A percentile compares a stretch with the other conserved stretches of the same genome.
These are phyloP conservation scores for Akanthomyces uredinophilus DNA, from an alignment of 2,329 filamentous ascomycete genomes.

Conservation along the genomic window DNA sequence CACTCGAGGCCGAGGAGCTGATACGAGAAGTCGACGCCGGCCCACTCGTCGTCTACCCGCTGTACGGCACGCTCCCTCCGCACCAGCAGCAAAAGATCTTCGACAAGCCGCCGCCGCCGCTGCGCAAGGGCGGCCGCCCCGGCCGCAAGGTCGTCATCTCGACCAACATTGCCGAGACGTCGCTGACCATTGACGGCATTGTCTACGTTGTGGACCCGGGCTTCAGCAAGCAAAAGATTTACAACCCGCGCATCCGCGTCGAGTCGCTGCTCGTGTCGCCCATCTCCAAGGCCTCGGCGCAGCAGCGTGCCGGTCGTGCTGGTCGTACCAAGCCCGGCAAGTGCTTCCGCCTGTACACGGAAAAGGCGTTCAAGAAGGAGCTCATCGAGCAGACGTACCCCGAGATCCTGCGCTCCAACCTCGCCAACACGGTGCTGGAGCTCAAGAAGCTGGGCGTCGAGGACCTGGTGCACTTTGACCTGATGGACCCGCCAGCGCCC, in stretches of 20 bases:
- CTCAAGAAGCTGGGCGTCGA: conserved; percentile 95
- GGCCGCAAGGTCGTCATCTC: conserved; percentile 93
- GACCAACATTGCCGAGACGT: conserved; percentile 97
- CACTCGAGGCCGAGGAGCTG: conserved; percentile 86
- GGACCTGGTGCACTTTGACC: conserved; percentile 94
- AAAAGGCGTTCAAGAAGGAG: conserved; percentile 94
- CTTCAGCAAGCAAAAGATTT: conserved; percentile 99
- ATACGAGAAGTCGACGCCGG: conserved; percentile 86
- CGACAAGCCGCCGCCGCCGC: conserved; percentile 72
- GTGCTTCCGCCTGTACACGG: conserved; percentile 95
- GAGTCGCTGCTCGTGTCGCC: conserved; percentile 96
- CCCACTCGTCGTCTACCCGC: conserved; percentile 82
- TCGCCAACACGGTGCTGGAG: conserved; percentile 91
- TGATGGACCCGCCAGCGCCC: conserved; percentile 96
- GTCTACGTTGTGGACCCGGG: conserved; percentile 99
- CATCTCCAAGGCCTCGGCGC: conserved; percentile 94
- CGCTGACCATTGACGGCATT: conserved; percentile 95
- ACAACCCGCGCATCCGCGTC: conserved; percentile 93
- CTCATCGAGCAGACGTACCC: conserved; percentile 96
- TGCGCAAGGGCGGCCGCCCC: conserved; percentile 70
- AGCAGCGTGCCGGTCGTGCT: conserved; percentile 96
- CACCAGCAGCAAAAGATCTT: conserved; percentile 94
- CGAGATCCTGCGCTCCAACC: conserved; percentile 89
- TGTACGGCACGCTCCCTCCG: conserved; percentile 90
- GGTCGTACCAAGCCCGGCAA: conserved; percentile 98